phyloP scores from a whole-genome alignment of 2,329 filamentous ascomycete species.

The Gaeumannomyces tritici region DNA sequence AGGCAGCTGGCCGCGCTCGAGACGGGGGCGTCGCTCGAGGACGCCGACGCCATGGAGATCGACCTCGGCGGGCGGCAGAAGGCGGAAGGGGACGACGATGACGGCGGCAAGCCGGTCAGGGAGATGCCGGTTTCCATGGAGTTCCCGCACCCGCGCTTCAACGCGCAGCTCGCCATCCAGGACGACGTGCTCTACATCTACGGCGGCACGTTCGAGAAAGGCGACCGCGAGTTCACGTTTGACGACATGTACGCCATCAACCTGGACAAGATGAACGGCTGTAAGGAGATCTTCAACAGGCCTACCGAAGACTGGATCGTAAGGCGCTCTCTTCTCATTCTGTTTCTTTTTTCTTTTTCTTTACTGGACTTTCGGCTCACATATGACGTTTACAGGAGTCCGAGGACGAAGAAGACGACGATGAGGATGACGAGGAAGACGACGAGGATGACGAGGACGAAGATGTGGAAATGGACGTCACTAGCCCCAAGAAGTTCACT shows the following conservation, averaged over 20 bases:
- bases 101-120: conserved; percentile 41
- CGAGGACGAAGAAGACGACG: conserved; percentile 48
- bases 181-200: conserved; percentile 91
- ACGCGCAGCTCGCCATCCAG: conserved; percentile 81
- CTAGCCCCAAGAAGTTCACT: conserved; percentile 32
- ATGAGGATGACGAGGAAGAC: conserved; percentile 52
- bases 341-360: conserved; percentile 13
- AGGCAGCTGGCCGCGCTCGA: conserved; percentile 80
- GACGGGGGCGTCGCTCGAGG: conserved; percentile 56
- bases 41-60: conserved; percentile 37
- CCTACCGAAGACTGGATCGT: conserved; percentile 73
- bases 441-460: conserved; percentile 45
- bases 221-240: conserved; percentile 89
- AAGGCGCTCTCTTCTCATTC: conserved; percentile 18
- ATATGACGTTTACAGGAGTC: not conserved
- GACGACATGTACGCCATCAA: conserved; percentile 92
- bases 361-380: conserved; percentile 12
- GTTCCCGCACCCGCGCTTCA: conserved; percentile 84
- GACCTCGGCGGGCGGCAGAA: conserved; percentile 23
- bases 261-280: conserved; percentile 88
- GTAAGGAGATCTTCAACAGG: conserved; percentile 80
- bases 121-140: conserved; percentile 64
- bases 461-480: conserved; percentile 33
- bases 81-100: conserved; percentile 30
- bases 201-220: conserved; percentile 90